Evolutionary conservation across 2,329 filamentous ascomycete species (phyloP).

Genomic region (Penicillium sp.): DNA sequence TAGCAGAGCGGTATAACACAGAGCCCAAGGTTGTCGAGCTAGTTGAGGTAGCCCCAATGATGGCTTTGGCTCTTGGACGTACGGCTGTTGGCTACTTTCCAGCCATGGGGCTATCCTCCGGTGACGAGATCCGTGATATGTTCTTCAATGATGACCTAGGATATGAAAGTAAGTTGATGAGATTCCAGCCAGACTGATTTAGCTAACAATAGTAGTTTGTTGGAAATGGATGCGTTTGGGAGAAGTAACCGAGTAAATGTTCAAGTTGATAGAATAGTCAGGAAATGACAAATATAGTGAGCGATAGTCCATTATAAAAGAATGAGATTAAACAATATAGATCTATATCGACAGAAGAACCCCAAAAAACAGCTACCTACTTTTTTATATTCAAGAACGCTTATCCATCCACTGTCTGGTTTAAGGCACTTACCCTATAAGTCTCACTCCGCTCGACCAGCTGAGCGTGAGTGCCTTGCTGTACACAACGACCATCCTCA

Average conservation of each 20-base stretch:
- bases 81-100: slow-evolving; percentile 6
- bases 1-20: not conserved
- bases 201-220: slow-evolving; percentile 2
- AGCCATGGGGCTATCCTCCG: not conserved
- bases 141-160: slow-evolving; percentile 9
- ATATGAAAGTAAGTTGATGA: slow-evolving; percentile 4
- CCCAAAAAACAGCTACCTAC: not conserved
- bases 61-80: slow-evolving; percentile 6
- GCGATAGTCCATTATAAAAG: not conserved
- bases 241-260: not conserved
- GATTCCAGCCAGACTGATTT: not conserved
- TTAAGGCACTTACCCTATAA: slow-evolving; percentile 38
- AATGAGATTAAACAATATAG: not conserved
- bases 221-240: slow-evolving; percentile 10
- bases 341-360: not conserved
- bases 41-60: slow-evolving; percentile 2
- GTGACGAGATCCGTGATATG: slow-evolving; percentile 2
- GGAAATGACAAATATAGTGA: not conserved
- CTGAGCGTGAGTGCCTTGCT: slow-evolving; percentile 61
- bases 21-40: slow-evolving; percentile 1
- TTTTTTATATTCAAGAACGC: not conserved
- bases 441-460: slow-evolving; percentile 46
- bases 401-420: slow-evolving; percentile 27
- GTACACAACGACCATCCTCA: slow-evolving; percentile 62
- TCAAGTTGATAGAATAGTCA: not conserved